Percentiles rank a stretch among this genome's conserved stretches.
phyloP scores from a whole-genome alignment of 352 stramenopile species.

The Phytophthora pini region DNA sequence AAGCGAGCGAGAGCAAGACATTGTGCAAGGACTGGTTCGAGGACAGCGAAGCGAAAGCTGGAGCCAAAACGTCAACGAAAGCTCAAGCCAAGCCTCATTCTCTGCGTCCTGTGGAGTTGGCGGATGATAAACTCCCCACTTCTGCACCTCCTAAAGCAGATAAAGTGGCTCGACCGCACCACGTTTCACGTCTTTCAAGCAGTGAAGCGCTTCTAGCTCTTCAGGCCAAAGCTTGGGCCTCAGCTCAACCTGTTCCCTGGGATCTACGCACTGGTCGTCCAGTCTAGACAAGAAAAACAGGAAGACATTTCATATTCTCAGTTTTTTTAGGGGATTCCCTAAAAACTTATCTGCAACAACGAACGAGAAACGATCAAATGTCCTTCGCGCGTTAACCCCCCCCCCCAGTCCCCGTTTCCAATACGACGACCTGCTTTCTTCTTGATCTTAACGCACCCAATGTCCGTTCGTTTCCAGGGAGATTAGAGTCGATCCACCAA shows the following conservation, averaged over 20 bases:
- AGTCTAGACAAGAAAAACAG: slow-evolving; percentile 18
- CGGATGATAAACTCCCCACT: slow-evolving; percentile 19
- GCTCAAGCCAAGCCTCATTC: slow-evolving; percentile 21
- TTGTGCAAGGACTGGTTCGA: slow-evolving; percentile 55
- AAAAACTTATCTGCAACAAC: no score
- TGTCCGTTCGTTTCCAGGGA: no score
- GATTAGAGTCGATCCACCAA: no score
- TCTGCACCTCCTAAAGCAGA: slow-evolving; percentile 23
- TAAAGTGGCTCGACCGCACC: slow-evolving; percentile 39
- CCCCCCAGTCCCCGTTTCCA: no score
- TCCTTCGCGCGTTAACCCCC: no score
- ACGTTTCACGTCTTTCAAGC: slow-evolving; percentile 30
- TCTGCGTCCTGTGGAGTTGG: slow-evolving; percentile 22
- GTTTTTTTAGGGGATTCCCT: no score
- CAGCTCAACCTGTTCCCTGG: slow-evolving; percentile 39
- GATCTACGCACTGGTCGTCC: slow-evolving; percentile 49
- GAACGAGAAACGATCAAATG: no score
- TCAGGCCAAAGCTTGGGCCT: slow-evolving; percentile 21
- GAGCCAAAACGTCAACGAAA: background rate
- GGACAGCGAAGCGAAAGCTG: slow-evolving; percentile 22
- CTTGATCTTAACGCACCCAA: no score
- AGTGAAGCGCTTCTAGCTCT: slow-evolving; percentile 13
- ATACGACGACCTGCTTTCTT: no score
- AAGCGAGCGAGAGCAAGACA: slow-evolving; percentile 32
- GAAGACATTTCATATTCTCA: background rate